Evolutionary conservation across 73 alveolate species (phyloP), one percentile per base, ranked within the genome.

Genomic region (Paraurostyla sp.): DNA sequence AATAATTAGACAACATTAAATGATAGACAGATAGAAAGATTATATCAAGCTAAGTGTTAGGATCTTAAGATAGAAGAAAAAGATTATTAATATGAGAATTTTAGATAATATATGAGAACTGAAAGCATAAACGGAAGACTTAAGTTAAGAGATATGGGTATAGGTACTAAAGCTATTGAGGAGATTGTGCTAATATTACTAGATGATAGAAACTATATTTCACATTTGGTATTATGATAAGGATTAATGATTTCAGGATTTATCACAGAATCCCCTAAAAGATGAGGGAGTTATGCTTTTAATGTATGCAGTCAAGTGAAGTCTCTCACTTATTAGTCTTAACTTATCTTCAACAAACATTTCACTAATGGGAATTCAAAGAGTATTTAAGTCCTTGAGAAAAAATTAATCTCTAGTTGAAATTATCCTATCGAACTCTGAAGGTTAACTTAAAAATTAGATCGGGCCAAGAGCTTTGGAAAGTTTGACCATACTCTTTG

Each of bases 251-350:
- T 65, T 65, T 38, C 41, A 65, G 82, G 87, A 73, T 45, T 11
- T 73, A 2, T 48, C 73, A 1, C 4, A 45, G n/a, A 73, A 73
- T 33, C 68, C 68, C 15, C 3, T 73, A 1, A 30, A 27, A 73
- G 87, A 73, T 45, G 71, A 43, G 6, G 87, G 87, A 15, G 50
- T 50, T 23, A 73, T 73, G 6, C 11, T 73, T 16, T 9, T 73
- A 1, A 73, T 73, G 87, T 71, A 73, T 73, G 87, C 87, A 2
- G 27, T 73, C 9, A 73, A 73, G 35, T 2, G 87, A 43, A 13
- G 48, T 50, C 25, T 43, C 18, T 23, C 73, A 20, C 18, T 73
- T 9, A 29, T 73, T 20, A 43, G 3, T 11, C 52, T 73, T 9
- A 48, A 73, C 46, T 2, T 73, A 0, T 73, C 87, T 23, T 73